phyloP scores from a whole-genome alignment of 495 filamentous ascomycete species.

The Podospora tetraspora region DNA sequence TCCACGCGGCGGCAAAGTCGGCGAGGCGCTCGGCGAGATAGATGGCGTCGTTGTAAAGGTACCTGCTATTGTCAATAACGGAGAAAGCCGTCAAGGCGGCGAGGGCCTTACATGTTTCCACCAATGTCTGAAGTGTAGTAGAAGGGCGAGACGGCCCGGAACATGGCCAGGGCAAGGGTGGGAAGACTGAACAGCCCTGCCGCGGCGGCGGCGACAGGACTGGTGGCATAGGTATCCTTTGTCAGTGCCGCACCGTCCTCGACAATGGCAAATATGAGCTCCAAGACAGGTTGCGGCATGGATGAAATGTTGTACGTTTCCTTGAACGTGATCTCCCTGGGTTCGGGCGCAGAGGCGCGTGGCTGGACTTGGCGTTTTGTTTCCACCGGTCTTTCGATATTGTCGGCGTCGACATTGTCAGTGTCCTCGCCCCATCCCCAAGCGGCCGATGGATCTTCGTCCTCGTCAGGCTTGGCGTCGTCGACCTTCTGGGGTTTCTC shows the following conservation, averaged over 20 bases:
- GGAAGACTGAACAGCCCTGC: slow-evolving; percentile 73
- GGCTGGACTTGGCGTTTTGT: slow-evolving; percentile 14
- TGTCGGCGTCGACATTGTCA: slow-evolving; percentile 12
- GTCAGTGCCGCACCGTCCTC: slow-evolving; percentile 63
- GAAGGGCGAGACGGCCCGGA: slow-evolving; percentile 75
- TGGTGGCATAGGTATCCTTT: slow-evolving; percentile 32
- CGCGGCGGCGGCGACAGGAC: slow-evolving; percentile 63
- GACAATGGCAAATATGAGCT: slow-evolving; percentile 63
- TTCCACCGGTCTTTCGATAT: slow-evolving; percentile 1
- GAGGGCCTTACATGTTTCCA: slow-evolving; percentile 62
- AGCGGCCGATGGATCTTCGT: slow-evolving; percentile 56
- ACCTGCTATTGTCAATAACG: slow-evolving; percentile 40
- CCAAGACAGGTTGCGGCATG: slow-evolving; percentile 70
- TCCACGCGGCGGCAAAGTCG: slow-evolving; percentile 52
- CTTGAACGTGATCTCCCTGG: slow-evolving; percentile 61
- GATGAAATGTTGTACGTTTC: slow-evolving; percentile 85
- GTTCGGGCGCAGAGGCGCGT: slow-evolving; percentile 21
- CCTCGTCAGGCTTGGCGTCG: slow-evolving; percentile 26
- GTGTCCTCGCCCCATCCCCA: slow-evolving; percentile 69
- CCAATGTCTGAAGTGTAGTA: slow-evolving; percentile 64
- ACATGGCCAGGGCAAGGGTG: slow-evolving; percentile 81
- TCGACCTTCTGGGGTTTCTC: slow-evolving; percentile 16
- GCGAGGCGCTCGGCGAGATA: slow-evolving; percentile 71
- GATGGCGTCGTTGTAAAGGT: slow-evolving; percentile 84
- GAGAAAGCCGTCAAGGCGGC: neutral